Evolutionary conservation across 2,329 filamentous ascomycete genomes (phyloP).

Genomic region (Ophiostoma himal-ulmi): DNA sequence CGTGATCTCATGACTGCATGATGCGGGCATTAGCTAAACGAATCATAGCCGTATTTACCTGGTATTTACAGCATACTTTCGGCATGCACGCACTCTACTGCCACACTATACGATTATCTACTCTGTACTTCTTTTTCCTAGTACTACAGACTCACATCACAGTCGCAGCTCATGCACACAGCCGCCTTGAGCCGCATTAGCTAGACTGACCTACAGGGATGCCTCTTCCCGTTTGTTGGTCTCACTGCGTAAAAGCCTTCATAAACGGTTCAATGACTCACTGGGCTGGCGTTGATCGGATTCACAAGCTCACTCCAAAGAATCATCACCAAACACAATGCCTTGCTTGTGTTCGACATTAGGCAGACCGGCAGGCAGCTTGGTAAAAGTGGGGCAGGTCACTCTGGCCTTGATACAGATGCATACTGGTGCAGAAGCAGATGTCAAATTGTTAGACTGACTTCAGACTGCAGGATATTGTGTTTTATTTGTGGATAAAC

Average conservation of each 20-base stretch:
- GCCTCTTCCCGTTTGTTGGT: background rate
- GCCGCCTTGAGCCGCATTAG: conserved; percentile 9
- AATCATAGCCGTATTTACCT: background rate
- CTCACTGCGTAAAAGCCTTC: too few relatives aligned
- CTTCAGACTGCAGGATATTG: background rate
- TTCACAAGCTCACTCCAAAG: background rate
- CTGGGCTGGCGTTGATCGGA: background rate
- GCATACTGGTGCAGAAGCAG: background rate
- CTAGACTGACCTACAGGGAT: background rate
- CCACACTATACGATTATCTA: background rate
- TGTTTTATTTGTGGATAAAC: too few relatives aligned
- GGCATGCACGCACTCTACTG: background rate
- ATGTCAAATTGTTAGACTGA: background rate
- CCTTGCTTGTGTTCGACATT: background rate
- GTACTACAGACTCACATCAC: background rate
- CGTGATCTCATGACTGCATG: background rate
- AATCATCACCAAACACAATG: background rate
- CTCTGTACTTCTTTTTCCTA: background rate
- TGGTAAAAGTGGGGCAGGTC: background rate
- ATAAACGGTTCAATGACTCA: background rate
- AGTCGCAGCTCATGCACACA: conserved; percentile 7
- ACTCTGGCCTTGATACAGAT: background rate
- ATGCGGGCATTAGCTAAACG: background rate
- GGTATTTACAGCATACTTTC: background rate
- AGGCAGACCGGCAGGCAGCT: background rate